A percentile compares a stretch with the other conserved stretches of the same genome.
Conservation (phyloP, 495 filamentous ascomycete genomes). For the Neurospora intermedia region DNA sequence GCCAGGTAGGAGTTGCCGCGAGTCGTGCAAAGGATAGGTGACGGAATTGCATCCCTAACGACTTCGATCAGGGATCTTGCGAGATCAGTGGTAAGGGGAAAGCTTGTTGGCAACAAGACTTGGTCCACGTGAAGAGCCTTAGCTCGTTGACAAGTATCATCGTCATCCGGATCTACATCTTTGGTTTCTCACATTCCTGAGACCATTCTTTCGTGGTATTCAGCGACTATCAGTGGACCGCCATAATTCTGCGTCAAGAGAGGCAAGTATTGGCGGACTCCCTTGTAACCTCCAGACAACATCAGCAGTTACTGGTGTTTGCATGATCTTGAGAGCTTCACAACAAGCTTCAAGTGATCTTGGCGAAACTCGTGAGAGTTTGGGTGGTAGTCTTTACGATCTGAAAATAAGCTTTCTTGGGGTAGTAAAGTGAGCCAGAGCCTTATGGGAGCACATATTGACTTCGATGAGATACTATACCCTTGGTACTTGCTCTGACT, state of each 20-base stretch:
- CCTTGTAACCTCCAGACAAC: neutral
- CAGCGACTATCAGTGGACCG: neutral
- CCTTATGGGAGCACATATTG: neutral
- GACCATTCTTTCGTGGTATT: neutral
- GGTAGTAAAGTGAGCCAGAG: neutral
- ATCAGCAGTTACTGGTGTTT: neutral
- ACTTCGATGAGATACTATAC: neutral
- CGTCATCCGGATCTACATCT: neutral
- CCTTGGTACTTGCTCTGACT: neutral
- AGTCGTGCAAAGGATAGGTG: slow-evolving; percentile 11
- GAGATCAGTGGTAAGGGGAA: neutral
- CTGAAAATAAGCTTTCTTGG: neutral
- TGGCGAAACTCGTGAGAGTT: neutral
- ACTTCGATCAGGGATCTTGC: neutral
- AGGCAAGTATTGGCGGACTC: neutral
- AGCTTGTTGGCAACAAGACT: neutral
- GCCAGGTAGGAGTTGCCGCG: slow-evolving; percentile 7
- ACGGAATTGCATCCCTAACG: neutral
- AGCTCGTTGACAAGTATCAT: neutral
- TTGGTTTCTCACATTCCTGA: neutral
- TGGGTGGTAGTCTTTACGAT: neutral
- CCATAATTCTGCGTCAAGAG: neutral
- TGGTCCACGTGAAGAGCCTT: neutral
- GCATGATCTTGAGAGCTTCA: neutral
- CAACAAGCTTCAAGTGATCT: neutral